Conservation (phyloP, 192 early-diverging fungal genomes). For the Coemansia sp. region DNA sequence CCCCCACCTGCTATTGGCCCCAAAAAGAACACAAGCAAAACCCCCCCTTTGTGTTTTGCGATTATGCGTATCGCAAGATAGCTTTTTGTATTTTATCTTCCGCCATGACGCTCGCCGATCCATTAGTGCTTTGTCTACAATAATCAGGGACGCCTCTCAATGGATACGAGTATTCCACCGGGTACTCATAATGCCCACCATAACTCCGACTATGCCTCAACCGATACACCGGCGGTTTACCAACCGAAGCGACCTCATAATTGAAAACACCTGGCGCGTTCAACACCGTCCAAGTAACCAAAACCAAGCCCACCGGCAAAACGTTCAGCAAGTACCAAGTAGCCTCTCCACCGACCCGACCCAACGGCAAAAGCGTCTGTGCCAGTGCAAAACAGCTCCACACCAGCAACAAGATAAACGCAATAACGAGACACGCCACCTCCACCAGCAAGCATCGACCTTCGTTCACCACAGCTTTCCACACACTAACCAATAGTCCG, state of each 20-base stretch:
- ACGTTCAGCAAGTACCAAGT: conserved; percentile 38
- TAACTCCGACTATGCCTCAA: not conserved
- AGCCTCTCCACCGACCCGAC: conserved; percentile 19
- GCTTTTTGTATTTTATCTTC: conserved; percentile 27
- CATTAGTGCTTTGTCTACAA: not conserved
- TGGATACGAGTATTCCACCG: conserved; percentile 24
- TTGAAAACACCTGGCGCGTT: conserved; percentile 28
- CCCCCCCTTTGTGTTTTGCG: not conserved
- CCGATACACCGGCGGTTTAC: not conserved
- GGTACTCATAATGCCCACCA: conserved; percentile 26
- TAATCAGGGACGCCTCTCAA: not conserved
- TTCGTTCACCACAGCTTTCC: conserved; percentile 5
- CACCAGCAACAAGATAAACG: conserved; percentile 21
- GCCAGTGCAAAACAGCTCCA: conserved; percentile 39
- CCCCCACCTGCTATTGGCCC: not conserved
- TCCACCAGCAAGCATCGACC: not conserved
- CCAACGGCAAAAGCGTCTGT: conserved; percentile 24
- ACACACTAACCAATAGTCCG: conserved; percentile 23
- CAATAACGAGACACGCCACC: conserved; percentile 5
- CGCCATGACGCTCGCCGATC: not conserved
- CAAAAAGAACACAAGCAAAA: not conserved
- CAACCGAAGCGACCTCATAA: not conserved
- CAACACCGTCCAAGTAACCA: conserved; percentile 29
- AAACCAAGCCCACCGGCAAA: conserved; percentile 35
- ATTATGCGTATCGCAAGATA: conserved; percentile 20